phyloP scores from a whole-genome alignment of 345 rosid genomes.

The Hypericum perforatum region DNA sequence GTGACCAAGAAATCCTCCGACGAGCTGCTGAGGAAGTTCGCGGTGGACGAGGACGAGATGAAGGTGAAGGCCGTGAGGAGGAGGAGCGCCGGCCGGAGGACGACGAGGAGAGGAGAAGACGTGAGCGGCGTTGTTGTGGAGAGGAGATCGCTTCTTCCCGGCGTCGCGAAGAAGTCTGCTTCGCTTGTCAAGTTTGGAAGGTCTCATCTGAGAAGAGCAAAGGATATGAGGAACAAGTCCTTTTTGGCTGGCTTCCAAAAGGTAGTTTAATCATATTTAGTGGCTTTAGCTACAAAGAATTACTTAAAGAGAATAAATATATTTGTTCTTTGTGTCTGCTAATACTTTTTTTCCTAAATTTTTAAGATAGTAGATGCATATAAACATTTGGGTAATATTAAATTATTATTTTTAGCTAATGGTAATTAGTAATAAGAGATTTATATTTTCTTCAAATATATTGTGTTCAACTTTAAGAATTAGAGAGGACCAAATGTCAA shows the following conservation, averaged over 20 bases:
- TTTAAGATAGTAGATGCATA: no score
- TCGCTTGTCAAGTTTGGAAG: conserved; percentile 46
- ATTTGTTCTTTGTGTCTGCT: no score
- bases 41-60: conserved; percentile 30
- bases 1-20: conserved; percentile 71
- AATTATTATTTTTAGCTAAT: no score
- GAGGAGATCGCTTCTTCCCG: conserved; percentile 55
- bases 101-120: conserved; percentile 6
- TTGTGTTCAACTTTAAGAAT: no score
- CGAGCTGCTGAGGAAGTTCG: conserved; percentile 74
- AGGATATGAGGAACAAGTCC: conserved; percentile 43
- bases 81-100: conserved; percentile 5
- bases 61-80: conserved; percentile 5
- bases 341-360: no score
- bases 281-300: not conserved
- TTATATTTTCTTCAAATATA: no score
- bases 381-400: no score
- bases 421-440: no score
- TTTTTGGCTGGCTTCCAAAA: conserved; percentile 49
- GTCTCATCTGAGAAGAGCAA: conserved; percentile 26
- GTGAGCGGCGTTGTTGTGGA: conserved; percentile 30
- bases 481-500: no score
- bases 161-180: conserved; percentile 23
- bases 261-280: conserved; percentile 18
- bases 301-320: no score